These are phyloP conservation scores for Aureobasidium sp. DNA, from an alignment of 2,329 filamentous ascomycete species.

Conservation along the genomic window DNA sequence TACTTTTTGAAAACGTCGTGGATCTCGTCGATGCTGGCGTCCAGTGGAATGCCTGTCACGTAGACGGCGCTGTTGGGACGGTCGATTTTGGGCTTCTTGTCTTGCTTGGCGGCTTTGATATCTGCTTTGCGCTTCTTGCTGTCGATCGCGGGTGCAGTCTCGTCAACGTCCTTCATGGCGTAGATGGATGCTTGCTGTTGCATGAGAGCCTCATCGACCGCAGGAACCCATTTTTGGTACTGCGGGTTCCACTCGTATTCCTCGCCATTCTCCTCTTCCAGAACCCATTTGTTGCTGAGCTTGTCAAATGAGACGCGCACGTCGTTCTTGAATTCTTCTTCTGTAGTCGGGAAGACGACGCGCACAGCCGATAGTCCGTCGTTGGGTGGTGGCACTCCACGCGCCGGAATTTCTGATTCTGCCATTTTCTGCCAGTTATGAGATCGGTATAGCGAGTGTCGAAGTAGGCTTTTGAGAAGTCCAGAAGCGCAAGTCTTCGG, in stretches of 20 bases:
- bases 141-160: constrained; percentile 43
- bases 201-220: constrained; percentile 54
- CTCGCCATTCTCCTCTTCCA: constrained; percentile 75
- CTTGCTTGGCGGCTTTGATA: constrained; percentile 27
- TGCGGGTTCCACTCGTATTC: constrained; percentile 76
- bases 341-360: constrained; percentile 46
- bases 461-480: not conserved
- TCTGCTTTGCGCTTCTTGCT: constrained; percentile 38
- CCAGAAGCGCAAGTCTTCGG: not conserved
- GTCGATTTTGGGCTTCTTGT: constrained; percentile 25
- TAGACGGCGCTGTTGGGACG: constrained; percentile 83
- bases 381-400: constrained; percentile 3
- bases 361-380: constrained; percentile 19
- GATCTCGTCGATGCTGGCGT: constrained; percentile 74
- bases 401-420: not conserved
- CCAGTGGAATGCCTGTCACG: constrained; percentile 76
- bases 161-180: constrained; percentile 50
- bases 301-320: constrained; percentile 83
- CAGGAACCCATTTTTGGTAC: constrained; percentile 67
- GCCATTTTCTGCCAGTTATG: not conserved
- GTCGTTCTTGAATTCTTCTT: constrained; percentile 66
- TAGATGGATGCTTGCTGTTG: constrained; percentile 58
- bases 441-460: not conserved
- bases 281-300: constrained; percentile 71
- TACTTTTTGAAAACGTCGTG: constrained; percentile 78